phyloP scores from a whole-genome alignment of 345 rosid species.

The Ceriops decandra region DNA sequence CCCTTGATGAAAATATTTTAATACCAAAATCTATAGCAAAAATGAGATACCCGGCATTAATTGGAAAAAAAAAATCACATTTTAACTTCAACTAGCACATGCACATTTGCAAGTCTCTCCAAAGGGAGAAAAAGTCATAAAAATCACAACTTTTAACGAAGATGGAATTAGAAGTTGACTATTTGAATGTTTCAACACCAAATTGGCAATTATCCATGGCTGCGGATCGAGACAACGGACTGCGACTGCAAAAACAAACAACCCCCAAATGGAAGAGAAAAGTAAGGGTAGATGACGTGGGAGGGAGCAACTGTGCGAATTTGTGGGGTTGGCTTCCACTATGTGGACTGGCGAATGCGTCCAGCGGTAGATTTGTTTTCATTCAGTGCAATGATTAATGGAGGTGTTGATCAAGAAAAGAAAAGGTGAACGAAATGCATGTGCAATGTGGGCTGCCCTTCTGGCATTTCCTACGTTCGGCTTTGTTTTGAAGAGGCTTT shows the following conservation, averaged over 20 bases:
- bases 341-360: conserved; percentile 16
- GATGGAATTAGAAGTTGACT: not conserved
- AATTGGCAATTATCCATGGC: not conserved
- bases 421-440: conserved; percentile 36
- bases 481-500: conserved; percentile 20
- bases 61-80: no score
- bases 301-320: conserved; percentile 6
- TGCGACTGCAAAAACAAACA: not conserved
- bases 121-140: no score
- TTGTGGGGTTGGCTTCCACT: conserved; percentile 40
- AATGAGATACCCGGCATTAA: no score
- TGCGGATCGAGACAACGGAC: not conserved
- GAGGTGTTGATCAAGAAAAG: conserved; percentile 30
- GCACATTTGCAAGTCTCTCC: no score
- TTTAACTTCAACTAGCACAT: no score
- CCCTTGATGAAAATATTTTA: no score
- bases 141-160: not conserved
- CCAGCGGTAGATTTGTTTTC: conserved; percentile 20
- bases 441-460: conserved; percentile 39
- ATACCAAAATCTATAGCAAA: no score
- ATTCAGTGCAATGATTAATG: conserved; percentile 45
- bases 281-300: conserved; percentile 17
- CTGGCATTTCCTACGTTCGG: conserved; percentile 31
- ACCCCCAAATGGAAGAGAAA: no score
- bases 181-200: not conserved